Evolutionary conservation across 1,139 yeast species (phyloP), one percentile per base, ranked within the genome.

Genomic region (Yamadazyma epiphylla): DNA sequence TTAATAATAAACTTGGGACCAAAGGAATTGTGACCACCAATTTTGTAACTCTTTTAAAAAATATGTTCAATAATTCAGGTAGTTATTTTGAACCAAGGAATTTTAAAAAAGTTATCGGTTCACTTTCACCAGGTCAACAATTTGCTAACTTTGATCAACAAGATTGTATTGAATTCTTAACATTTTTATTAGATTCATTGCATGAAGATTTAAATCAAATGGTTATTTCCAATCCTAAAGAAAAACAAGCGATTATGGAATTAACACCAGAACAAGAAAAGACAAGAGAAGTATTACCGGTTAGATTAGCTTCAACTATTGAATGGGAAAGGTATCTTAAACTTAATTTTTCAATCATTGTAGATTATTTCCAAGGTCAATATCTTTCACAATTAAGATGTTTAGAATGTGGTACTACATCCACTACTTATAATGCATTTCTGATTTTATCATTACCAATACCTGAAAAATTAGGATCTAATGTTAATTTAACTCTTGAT

Each of bases 241-340:
- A 67, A 27, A 46, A 80, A 68, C 43, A 49, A 31, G 50, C 56
- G 7, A 58, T 69, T 13, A 51, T 53, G 35, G 74, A 67, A 36
- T 64, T 88, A 24, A 80, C 91, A 0, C 77, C 76, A 8, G 80
- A 77, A 33, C 95, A 89, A 41, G 96, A 89, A 49, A 68, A 68
- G 28, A 64, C 74, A 13, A 66, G 96, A 30, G 97, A 91, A 50
- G 58, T 62, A 16, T 58, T 87, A 49, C 86, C 95, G 1, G 71
- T 88, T 5, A 70, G 96, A 38, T 68, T 85, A 24, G 97, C 96
- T 0, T 82, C 96, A 0, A 79, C 95, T 0, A 81, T 88, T 30
- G 97, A 91, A 55, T 91, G 98, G 98, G 96, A 87, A 50, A 68
- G 95, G 37, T 88, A 87, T 51, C 64, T 87, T 33, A 83, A 83